Base-by-base conservation (phyloP, 1,284 basidiomycete genomes). In the Amylostereum chailletii region DNA sequence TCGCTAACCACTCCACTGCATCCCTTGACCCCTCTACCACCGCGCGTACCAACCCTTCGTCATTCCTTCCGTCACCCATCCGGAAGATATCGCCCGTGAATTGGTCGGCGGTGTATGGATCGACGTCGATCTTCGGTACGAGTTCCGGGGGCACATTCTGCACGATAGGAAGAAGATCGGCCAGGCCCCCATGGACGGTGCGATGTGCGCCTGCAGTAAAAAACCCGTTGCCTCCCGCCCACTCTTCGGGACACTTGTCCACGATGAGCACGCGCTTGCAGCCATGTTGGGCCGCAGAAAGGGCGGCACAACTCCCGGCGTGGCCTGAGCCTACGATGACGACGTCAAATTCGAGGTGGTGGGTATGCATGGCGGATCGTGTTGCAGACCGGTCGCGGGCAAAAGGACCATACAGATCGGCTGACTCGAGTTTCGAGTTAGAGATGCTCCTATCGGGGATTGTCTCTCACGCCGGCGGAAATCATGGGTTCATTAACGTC, bases 151-250 rank as follows among this genome's bases (percentile, higher is more conserved):
- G 59, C 42, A 73, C 74, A 55, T 77, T 76, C 46, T 58, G 61
- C 27, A 84, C 74, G 51, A 83, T 60, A 1, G 75, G 65, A 26
- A 82, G 70, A 39, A 85, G 70, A 60, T 83, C 81, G 2, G 62
- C 52, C 8, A 85, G 66, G 0, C 82, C 83, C 9, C 56, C 63
- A 56, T 85, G 83, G 2, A 73, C 76, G 11, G 76, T 82, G 46
- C 82, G 76, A 57, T 77, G 71, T 2, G 80, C 80, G 19, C 82
- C 82, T 29, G 82, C 81, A 26, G 82, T 84, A 65, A 85, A 86
- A 63, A 75, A 83, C 8, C 81, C 79, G 57, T 86, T 86, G 9
- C 82, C 83, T 9, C 83, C 83, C 5, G 64, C 72, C 82, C 81
- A 84, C 51, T 75, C 72, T 42, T 66, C 57, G 2, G 82, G 79